phyloP scores from a whole-genome alignment of 768 basidiomycete genomes.

The Pisolithus orientalis region DNA sequence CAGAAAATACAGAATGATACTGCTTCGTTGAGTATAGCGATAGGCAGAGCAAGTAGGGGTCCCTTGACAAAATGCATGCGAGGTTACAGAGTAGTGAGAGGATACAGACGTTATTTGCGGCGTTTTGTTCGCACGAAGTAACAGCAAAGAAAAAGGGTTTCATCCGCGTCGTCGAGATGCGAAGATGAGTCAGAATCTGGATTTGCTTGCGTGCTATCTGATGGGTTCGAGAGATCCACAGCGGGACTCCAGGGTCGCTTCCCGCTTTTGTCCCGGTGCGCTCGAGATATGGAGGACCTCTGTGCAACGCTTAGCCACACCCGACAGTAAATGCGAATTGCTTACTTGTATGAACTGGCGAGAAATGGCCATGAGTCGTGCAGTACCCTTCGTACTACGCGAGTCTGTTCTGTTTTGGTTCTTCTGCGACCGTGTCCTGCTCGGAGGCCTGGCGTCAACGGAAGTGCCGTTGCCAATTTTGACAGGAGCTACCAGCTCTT shows the following conservation, averaged over 20 bases:
- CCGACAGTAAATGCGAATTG: too few relatives aligned
- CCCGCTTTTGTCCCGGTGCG: neutral
- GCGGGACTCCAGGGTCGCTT: neutral
- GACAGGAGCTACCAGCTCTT: neutral
- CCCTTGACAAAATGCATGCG: neutral
- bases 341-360: constrained; percentile 14
- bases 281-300: constrained; percentile 2
- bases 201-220: neutral
- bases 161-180: constrained; percentile 11
- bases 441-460: constrained; percentile 10
- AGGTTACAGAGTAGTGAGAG: neutral
- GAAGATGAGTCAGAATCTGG: neutral
- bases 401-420: neutral
- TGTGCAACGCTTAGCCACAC: constrained; percentile 5
- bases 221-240: neutral
- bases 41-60: neutral
- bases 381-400: neutral
- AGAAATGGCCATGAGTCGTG: constrained; percentile 6
- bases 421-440: constrained; percentile 2
- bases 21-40: neutral
- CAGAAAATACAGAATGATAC: neutral
- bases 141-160: constrained; percentile 19
- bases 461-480: neutral
- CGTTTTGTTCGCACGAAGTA: constrained; percentile 19
- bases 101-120: constrained; percentile 2